Percentiles rank a stretch among this genome's conserved stretches.
Conservation (phyloP, 106 monocot genomes). For the Apostasia shenzhenica region DNA sequence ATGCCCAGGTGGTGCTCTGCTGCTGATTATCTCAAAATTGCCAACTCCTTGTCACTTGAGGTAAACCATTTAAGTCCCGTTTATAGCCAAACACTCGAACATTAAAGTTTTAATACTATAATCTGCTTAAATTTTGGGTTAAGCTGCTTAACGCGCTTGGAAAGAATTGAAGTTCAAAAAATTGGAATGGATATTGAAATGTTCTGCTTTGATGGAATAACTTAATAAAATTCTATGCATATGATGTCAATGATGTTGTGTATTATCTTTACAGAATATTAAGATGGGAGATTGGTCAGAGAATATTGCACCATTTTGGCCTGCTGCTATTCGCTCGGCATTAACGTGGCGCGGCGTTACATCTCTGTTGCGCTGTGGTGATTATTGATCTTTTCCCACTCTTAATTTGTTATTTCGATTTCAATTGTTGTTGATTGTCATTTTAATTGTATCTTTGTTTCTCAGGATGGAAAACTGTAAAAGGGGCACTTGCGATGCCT, state of each 20-base stretch:
- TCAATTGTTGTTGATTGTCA: too few species aligned
- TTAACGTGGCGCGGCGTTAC: constrained; percentile 74
- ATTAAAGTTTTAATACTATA: too few species aligned
- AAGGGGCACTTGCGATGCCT: constrained; percentile 81
- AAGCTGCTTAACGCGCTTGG: too few species aligned
- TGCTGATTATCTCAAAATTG: constrained; percentile 70
- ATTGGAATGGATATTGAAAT: too few species aligned
- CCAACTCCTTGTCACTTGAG: constrained; percentile 58
- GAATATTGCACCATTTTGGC: constrained; percentile 89
- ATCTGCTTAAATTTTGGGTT: too few species aligned
- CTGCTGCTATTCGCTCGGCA: constrained; percentile 60
- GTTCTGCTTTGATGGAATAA: too few species aligned
- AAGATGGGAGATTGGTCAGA: constrained; percentile 82
- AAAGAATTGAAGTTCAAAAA: too few species aligned
- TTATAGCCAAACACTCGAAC: too few species aligned
- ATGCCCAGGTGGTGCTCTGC: constrained; percentile 90
- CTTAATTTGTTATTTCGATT: too few species aligned
- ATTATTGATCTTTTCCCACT: neutral
- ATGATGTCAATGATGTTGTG: too few species aligned
- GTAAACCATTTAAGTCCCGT: constrained; percentile 16
- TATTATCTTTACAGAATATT: constrained; percentile 41
- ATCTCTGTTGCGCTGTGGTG: constrained; percentile 58
- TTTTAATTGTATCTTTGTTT: neutral
- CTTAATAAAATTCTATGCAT: too few species aligned
- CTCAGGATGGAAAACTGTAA: constrained; percentile 86